Evolutionary conservation across 2,329 filamentous ascomycete genomes (phyloP), one percentile per base, ranked within the genome.

Genomic region (Didymella sp.): DNA sequence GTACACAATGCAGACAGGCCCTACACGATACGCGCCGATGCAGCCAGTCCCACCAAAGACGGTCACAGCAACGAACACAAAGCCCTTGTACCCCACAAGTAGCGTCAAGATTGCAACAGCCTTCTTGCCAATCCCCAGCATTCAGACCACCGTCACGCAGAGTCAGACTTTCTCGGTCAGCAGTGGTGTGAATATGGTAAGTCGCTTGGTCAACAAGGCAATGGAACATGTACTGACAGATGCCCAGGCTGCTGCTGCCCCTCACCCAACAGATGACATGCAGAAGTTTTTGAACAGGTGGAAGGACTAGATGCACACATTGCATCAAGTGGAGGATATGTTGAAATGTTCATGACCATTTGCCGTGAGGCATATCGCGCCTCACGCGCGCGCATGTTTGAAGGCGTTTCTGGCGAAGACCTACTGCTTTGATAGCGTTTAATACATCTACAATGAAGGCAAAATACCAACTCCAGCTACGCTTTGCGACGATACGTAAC

Each of bases 1-100:
- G 4, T 88, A 86, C 64, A 78, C 77, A 3, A 73, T 81, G 63
- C 86, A 88, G 69, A 82, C 79, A 0, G 86, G 85, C 1, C 68
- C 77, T 27, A 87, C 82, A 4, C 82, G 81, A 67, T 88, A 85
- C 70, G 86, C 85, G 12, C 85, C 86, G 1, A 85, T 86, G 82
- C 83, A 86, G 59, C 80, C 80, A 47, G 76, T 81, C n/a, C 85
- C 85, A 2, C 79, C 80, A 11, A 86, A 82, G 5, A 84, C 84
- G 65, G 86, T 88, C 59, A 85, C 84, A 2, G 79, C 79, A 33
- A 84, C 81, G 63, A 76, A 74, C 5, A 74, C 78, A 13, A 79
- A 76, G 40, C 81, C 81, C 7, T 73, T 83, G 61, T 83, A 81
- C 64, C 84, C 86, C 1, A 85, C 84, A 3, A 87, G 84, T 62